Percentiles rank a stretch among this genome's conserved stretches.
Conservation (phyloP, 169 alveolate genomes). For the Plasmodium vivax region DNA sequence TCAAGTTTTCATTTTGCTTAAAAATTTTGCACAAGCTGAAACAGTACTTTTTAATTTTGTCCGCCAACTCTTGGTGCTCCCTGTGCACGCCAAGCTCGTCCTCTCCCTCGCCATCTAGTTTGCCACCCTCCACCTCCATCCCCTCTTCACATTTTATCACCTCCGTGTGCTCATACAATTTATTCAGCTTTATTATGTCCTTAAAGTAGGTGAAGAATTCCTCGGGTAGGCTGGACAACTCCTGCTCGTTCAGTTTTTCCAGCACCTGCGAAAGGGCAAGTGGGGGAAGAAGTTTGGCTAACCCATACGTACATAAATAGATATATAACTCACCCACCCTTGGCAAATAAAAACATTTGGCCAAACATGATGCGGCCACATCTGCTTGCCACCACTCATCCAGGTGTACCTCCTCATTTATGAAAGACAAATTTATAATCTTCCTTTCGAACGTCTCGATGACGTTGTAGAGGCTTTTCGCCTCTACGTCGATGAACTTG, state of each 20-base stretch:
- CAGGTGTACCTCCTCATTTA: slow-evolving; percentile 58
- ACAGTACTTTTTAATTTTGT: slow-evolving; percentile 63
- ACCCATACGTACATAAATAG: background rate
- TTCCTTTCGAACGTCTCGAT: slow-evolving; percentile 52
- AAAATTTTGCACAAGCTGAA: slow-evolving; percentile 19
- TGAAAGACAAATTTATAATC: slow-evolving; percentile 23
- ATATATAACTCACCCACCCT: background rate
- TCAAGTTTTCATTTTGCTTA: slow-evolving; percentile 15
- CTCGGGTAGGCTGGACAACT: background rate
- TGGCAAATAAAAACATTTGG: background rate
- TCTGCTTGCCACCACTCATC: background rate
- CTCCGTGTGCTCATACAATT: slow-evolving; percentile 59
- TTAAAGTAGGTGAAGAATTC: slow-evolving; percentile 43
- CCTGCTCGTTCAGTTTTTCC: slow-evolving; percentile 45
- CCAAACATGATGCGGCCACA: background rate
- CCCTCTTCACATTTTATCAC: background rate
- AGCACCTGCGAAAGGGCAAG: slow-evolving; percentile 7
- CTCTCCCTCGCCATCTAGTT: background rate
- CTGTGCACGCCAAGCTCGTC: background rate
- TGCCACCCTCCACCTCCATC: background rate
- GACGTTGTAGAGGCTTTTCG: slow-evolving; percentile 40
- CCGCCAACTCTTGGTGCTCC: slow-evolving; percentile 44
- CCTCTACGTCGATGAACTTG: slow-evolving; percentile 45
- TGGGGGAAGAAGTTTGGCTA: background rate
- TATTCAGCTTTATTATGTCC: slow-evolving; percentile 53